Evolutionary conservation across 2,329 filamentous ascomycete species (phyloP), one percentile per base, ranked within the genome.

Genomic region (Colletotrichum somersetense): DNA sequence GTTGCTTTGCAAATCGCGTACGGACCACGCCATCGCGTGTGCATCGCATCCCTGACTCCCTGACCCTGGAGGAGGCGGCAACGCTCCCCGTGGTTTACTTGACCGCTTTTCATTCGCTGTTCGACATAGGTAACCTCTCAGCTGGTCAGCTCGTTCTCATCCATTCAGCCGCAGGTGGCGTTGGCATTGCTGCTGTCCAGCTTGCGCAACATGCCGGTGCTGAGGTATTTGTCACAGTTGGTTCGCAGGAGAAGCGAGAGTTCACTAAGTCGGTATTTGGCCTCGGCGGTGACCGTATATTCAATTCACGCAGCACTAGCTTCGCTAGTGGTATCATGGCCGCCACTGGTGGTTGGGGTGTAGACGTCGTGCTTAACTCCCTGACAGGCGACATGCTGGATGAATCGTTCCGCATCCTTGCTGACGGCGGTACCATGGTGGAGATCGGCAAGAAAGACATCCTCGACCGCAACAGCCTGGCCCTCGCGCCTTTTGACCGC

Each of bases 401-500:
- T 16, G 33, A 38, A 26, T 58, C 42, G 1, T 70, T 40, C 30
- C 38, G 30, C 30, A 38, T 50, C 11, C n/a, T 62, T 76, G 1
- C 67, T 6, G 61, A 58, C 3, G 62, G 44, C 7, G 81, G 81
- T 1, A 73, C 75, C 1, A 80, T 83, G 56, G 62, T 83, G 0
- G 80, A 82, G 62, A 75, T 81, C 38, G 78, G 78, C 4, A 77
- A 77, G 62, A 75, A 71, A 18, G 78, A 80, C 58, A 76, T 79
- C 30, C 44, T 73, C 3, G 76, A 78, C 33, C 79, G 81, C 23
- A 76, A 74, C 7, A 69, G 75, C 8, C 74, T 84, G 6, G 16
- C 67, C 18, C 42, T 89, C 84, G 73, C 80, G 1, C 78, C 79
- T 0, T 88, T 89, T 53, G 77, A 80, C 2, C 74, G 74, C 0